phyloP scores from a whole-genome alignment of 2,329 filamentous ascomycete species.

The Ceratocystis smalleyi region DNA sequence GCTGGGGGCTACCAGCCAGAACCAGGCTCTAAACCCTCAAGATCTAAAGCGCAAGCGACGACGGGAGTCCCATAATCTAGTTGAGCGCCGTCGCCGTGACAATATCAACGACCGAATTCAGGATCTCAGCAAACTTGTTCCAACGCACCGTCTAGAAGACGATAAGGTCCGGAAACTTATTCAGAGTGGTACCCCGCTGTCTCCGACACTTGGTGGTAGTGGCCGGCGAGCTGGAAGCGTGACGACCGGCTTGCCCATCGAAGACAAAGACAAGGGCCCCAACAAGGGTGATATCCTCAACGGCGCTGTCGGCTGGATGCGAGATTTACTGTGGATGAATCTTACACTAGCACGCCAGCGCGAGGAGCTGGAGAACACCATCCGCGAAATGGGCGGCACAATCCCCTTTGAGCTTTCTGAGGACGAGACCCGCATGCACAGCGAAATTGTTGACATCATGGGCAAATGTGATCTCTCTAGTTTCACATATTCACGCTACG shows the following conservation, averaged over 20 bases:
- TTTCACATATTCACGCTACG: conserved; percentile 72
- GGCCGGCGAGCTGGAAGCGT: conserved; percentile 72
- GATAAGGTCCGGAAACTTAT: conserved; percentile 94
- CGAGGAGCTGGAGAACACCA: conserved; percentile 64
- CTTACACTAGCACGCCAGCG: conserved; percentile 81
- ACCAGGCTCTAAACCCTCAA: conserved; percentile 49
- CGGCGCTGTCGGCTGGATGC: conserved; percentile 89
- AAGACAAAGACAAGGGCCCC: conserved; percentile 96
- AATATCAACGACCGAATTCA: conserved; percentile 99
- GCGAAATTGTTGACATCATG: conserved; percentile 75
- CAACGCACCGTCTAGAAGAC: conserved; percentile 81
- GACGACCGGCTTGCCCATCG: conserved; percentile 78
- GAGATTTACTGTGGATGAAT: conserved; percentile 96
- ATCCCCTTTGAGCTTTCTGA: conserved; percentile 75
- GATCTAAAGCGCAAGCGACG: conserved; percentile 86
- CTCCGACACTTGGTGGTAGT: conserved; percentile 64
- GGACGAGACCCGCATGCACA: conserved; percentile 90
- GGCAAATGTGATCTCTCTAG: conserved; percentile 58
- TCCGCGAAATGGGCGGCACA: conserved; percentile 54
- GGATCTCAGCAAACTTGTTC: conserved; percentile 85
- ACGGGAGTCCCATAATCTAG: conserved; percentile 87
- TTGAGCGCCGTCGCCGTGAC: conserved; percentile 84
- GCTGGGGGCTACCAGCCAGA: conserved; percentile 36
- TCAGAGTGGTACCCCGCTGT: conserved; percentile 78
- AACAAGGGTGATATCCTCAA: conserved; percentile 99